These are phyloP conservation scores for Cyclanthera cordifolia DNA, from an alignment of 306 rosid species.

Conservation along the genomic window DNA sequence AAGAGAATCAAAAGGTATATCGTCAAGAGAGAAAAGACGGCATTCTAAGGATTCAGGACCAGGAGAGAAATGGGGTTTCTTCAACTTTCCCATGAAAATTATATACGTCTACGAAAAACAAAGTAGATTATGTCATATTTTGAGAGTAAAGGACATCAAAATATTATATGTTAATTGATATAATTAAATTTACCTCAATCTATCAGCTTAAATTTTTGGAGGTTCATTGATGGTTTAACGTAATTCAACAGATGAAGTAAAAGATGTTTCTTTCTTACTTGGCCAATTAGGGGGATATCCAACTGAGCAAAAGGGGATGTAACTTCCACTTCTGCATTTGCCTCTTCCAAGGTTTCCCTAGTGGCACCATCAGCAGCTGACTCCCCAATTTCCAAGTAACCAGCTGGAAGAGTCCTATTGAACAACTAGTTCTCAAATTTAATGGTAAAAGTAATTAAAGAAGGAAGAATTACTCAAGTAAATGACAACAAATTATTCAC, in stretches of 20 bases:
- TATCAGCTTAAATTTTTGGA: too few species aligned
- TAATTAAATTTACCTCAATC: too few species aligned
- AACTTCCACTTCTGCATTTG: slow-evolving; percentile 85
- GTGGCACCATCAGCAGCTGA: slow-evolving; percentile 90
- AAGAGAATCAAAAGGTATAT: slow-evolving; percentile 71
- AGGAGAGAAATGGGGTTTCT: slow-evolving; percentile 75
- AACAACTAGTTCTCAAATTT: slow-evolving; percentile 13
- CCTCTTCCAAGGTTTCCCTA: slow-evolving; percentile 96
- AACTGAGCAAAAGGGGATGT: slow-evolving; percentile 83
- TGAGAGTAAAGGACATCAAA: slow-evolving; percentile 2
- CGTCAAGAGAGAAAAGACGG: slow-evolving; percentile 62
- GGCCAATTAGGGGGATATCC: slow-evolving; percentile 92
- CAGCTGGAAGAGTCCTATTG: slow-evolving; percentile 92
- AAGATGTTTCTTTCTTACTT: slow-evolving; percentile 39
- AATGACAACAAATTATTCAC: not conserved
- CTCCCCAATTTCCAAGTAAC: slow-evolving; percentile 91
- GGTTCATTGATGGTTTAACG: too few species aligned
- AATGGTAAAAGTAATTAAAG: slow-evolving; percentile 13
- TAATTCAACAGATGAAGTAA: not conserved
- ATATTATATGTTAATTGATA: too few species aligned
- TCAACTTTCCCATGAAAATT: slow-evolving; percentile 81
- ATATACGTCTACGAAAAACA: slow-evolving; percentile 55
- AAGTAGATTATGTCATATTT: slow-evolving; percentile 12
- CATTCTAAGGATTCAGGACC: slow-evolving; percentile 94
- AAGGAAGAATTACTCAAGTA: slow-evolving; percentile 3